phyloP scores from a whole-genome alignment of 73 alveolate species.

The Uronychia setigera region DNA sequence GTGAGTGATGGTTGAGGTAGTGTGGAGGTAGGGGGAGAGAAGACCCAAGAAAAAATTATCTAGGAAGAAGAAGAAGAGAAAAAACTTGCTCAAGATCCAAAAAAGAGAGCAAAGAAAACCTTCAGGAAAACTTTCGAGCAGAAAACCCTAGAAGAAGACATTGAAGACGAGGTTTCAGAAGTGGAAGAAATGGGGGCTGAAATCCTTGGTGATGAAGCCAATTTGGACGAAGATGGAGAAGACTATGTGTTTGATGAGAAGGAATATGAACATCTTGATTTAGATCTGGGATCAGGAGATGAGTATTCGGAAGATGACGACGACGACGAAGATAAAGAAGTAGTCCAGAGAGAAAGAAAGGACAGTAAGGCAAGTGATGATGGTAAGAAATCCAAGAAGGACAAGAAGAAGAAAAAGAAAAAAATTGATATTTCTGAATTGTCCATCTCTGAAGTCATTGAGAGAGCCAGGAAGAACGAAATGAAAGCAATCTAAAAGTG shows the following conservation, averaged over 20 bases:
- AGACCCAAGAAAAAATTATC: not conserved
- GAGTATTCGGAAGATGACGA: not conserved
- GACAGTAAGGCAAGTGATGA: not conserved
- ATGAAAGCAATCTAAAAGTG: not conserved
- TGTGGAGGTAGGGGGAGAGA: not conserved
- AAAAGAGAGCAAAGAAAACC: not conserved
- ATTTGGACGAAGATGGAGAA: not conserved
- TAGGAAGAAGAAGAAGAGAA: not conserved
- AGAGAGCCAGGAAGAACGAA: not conserved
- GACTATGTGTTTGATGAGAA: not conserved
- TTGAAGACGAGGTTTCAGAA: not conserved
- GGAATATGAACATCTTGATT: not conserved
- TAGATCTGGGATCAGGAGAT: not conserved
- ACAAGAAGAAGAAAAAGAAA: not conserved
- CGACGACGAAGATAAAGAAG: not conserved
- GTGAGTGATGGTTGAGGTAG: constrained; percentile 4
- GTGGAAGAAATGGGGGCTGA: not conserved
- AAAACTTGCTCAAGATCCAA: not conserved
- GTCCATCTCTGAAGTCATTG: not conserved
- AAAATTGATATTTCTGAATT: not conserved
- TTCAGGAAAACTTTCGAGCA: not conserved
- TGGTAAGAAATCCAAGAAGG: not conserved
- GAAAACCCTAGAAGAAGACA: not conserved
- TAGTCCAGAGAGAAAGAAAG: not conserved
- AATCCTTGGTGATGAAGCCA: not conserved